Evolutionary conservation across 2,329 filamentous ascomycete genomes (phyloP).

Genomic region (Talaromyces albobiverticillius): DNA sequence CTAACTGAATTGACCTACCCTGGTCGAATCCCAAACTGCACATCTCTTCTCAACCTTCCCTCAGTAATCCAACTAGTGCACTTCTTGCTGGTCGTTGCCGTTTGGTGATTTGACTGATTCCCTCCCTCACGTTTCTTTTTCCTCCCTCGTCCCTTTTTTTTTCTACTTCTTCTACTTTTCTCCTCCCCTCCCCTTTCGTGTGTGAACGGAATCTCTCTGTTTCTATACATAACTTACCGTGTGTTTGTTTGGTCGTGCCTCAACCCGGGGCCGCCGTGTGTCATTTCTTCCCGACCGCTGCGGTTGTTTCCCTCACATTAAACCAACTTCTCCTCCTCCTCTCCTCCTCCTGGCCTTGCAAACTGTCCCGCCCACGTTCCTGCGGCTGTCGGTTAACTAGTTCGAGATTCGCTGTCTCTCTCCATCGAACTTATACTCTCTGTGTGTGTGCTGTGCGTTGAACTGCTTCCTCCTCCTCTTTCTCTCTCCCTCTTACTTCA

Average conservation of each 20-base stretch:
- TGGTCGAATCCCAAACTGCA: not conserved
- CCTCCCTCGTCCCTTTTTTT: conserved; percentile 26
- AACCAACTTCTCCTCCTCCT: conserved; percentile 15
- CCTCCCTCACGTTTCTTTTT: conserved; percentile 18
- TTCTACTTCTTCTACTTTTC: conserved; percentile 18
- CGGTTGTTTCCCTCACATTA: conserved; percentile 9
- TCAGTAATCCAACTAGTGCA: not conserved
- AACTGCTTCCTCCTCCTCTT: conserved; percentile 9
- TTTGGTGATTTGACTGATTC: conserved; percentile 17
- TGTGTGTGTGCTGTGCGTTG: not conserved
- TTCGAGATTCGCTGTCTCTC: not conserved
- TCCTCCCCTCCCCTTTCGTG: conserved; percentile 15
- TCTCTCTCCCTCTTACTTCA: conserved; percentile 14
- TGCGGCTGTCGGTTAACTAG: not conserved
- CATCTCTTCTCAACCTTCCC: conserved; percentile 11
- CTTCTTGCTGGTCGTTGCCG: too few relatives aligned
- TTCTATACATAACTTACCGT: not conserved
- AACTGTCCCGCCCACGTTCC: conserved; percentile 6
- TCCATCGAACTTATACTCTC: not conserved
- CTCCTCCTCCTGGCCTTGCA: conserved; percentile 13
- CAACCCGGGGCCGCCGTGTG: not conserved
- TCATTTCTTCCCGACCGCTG: conserved; percentile 11
- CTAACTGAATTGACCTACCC: not conserved
- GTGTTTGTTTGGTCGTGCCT: not conserved
- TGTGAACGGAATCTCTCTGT: not conserved